Evolutionary conservation across 2,329 filamentous ascomycete species (phyloP), one percentile per base, ranked within the genome.

Genomic region (Ciborinia camelliae): DNA sequence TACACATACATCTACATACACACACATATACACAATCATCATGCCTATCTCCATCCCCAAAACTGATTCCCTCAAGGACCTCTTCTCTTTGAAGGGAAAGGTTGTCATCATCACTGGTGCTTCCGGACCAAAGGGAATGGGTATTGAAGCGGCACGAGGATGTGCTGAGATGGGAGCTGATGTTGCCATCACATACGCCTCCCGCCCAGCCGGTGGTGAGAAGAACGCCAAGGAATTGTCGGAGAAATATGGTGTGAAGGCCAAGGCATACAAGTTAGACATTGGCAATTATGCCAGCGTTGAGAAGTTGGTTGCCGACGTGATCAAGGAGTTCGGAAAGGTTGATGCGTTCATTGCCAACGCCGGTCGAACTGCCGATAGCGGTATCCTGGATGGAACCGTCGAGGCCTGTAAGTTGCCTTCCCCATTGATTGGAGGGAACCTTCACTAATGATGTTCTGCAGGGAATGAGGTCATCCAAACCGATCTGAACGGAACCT

Each of bases 331-430:
- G 74, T 93, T 92, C 53, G 86, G 86, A 76, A 82, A 86, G 78
- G 83, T 89, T 72, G 86, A 89, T 72, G 83, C 82, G 71, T 87
- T 88, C 77, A 83, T 89, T 69, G 86, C 86, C 77, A 89, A 89
- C 76, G 88, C 89, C 26, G 89, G 89, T 64, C 84, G 86, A 67
- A 90, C 89, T 7, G 88, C 89, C 70, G 83, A 88, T 78, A 80
- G 79, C 63, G 89, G 88, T 65, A 82, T 91, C 73, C 80, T 91
- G 57, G 89, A 91, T 68, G 86, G 86, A 68, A 81, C 83, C 57
- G 83, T 90, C 62, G 80, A 88, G 75, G 84, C 84, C 71, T 91
- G 88, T 64, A 52, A 52, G 62, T 60, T 45, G 15, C 43, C n/a
- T 23, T 30, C 23, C 30, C 0, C 3, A 18, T 14, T 14, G 10